Conservation (phyloP, 2,329 filamentous ascomycete species). For the Trichoderma citrinoviride region DNA sequence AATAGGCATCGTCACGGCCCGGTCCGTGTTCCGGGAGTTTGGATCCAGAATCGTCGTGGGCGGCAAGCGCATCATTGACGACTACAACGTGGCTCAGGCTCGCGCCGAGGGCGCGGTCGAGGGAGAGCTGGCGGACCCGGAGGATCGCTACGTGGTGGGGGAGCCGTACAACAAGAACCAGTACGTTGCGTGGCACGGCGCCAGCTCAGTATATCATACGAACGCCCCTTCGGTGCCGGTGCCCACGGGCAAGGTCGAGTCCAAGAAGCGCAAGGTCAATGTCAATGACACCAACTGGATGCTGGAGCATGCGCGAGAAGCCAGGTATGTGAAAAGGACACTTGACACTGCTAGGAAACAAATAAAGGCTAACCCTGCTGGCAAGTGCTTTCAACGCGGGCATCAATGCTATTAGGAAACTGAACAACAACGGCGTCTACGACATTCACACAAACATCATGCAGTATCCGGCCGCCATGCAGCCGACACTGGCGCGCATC, state of each 20-base stretch:
- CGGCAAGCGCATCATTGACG: constrained; percentile 79
- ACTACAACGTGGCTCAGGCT: constrained; percentile 79
- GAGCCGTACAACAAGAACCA: constrained; percentile 98
- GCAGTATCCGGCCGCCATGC: constrained; percentile 83
- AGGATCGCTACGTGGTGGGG: constrained; percentile 72
- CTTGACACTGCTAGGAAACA: constrained; percentile 10
- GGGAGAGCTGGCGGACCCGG: constrained; percentile 87
- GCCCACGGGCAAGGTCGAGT: constrained; percentile 71
- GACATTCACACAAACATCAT: constrained; percentile 92
- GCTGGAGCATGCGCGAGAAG: constrained; percentile 86
- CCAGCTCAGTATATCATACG: constrained; percentile 92
- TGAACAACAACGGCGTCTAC: constrained; percentile 75
- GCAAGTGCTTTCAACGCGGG: constrained; percentile 85
- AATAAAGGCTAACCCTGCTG: too few relatives aligned
- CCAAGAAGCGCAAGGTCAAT: constrained; percentile 80
- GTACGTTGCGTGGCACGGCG: constrained; percentile 97
- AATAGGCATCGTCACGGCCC: constrained; percentile 93
- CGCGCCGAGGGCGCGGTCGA: constrained; percentile 76
- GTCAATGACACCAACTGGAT: constrained; percentile 97
- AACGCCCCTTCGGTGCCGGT: constrained; percentile 73
- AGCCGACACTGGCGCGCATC: constrained; percentile 82
- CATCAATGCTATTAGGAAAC: constrained; percentile 65
- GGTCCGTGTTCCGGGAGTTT: constrained; percentile 96
- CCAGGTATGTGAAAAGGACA: constrained; percentile 59
- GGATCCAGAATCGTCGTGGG: constrained; percentile 92